Conservation (phyloP, 768 basidiomycete genomes). For the Lentinula boryana region DNA sequence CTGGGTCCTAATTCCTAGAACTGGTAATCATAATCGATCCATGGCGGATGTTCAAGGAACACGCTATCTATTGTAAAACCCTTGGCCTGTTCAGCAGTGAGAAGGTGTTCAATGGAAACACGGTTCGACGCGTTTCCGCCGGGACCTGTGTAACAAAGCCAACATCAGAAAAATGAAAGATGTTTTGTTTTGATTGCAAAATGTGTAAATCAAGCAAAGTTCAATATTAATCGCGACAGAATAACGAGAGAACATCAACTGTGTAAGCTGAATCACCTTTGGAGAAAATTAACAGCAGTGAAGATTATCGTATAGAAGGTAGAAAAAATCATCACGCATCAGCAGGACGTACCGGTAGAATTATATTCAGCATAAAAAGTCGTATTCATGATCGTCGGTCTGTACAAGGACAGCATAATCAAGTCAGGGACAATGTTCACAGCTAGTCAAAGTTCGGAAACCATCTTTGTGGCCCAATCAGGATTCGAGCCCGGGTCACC, state of each 20-base stretch:
- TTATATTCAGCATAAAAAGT: conserved; percentile 55
- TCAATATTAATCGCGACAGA: no score
- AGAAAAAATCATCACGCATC: neutral
- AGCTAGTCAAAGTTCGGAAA: neutral
- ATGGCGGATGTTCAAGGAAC: conserved; percentile 42
- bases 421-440: neutral
- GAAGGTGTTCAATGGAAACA: conserved; percentile 39
- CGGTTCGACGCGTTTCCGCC: conserved; percentile 43
- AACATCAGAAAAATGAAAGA: neutral
- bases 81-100: conserved; percentile 32
- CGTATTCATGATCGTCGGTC: conserved; percentile 42
- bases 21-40: conserved; percentile 51
- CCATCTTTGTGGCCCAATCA: neutral
- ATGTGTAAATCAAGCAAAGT: no score
- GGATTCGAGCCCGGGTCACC: neutral
- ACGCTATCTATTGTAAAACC: conserved; percentile 42
- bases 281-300: neutral
- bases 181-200: no score
- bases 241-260: no score
- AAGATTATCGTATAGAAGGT: neutral
- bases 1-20: conserved; percentile 18
- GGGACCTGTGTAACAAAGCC: conserved; percentile 33
- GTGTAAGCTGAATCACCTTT: neutral
- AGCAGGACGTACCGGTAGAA: conserved; percentile 35
- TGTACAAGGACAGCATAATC: conserved; percentile 11